Base-by-base conservation (phyloP, 192 early-diverging fungal genomes). In the Backusella morwellensis region DNA sequence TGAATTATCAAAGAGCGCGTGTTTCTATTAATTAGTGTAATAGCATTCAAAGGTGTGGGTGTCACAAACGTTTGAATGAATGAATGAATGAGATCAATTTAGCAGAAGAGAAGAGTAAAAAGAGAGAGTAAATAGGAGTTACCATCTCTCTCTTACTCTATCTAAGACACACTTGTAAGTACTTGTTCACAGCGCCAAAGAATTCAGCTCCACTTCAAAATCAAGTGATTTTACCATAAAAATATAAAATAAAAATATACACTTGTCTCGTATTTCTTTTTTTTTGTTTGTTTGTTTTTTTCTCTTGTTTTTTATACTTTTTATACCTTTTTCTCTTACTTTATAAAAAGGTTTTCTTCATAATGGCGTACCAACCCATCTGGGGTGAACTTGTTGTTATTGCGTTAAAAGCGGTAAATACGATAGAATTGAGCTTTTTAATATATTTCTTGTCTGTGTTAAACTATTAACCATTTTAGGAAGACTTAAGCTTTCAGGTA, bases 321-420 rank as follows among this genome's bases (percentile, higher is more conserved):
- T 38, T 38, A 38, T n/a, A 32, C 32, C 32, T 32, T 40, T 70
- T 70, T 19, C 12, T n/a, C 41, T 21, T 70, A n/a, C 21, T 23
- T 36, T 21, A 34, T 11, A 12, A 32, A 29, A 70, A 38, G 14
- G 17, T 38, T 14, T 15, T 40, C 23, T 72, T 26, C 38, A 50
- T 44, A 44, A 68, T 68, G 67, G 29, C 67, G 6, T 34, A 68
- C n/a, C 29, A 35, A 34, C 70, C 40, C 38, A 75, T 76, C 17
- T 35, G 77, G 35, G 82, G 82, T 32, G 82, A 83, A 56, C 66
- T 83, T 34, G 82, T 80, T 0, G 76, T 83, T 0, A 71, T 83
- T 47, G 82, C 82, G 40, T 44, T 83, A 44, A 83, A 80, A 68
- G 82, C 71, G 15, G 82, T 83, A 83, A 83, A 66, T 66, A 8